Base-by-base conservation (phyloP, 2,329 filamentous ascomycete genomes). In the Colletotrichum horii region DNA sequence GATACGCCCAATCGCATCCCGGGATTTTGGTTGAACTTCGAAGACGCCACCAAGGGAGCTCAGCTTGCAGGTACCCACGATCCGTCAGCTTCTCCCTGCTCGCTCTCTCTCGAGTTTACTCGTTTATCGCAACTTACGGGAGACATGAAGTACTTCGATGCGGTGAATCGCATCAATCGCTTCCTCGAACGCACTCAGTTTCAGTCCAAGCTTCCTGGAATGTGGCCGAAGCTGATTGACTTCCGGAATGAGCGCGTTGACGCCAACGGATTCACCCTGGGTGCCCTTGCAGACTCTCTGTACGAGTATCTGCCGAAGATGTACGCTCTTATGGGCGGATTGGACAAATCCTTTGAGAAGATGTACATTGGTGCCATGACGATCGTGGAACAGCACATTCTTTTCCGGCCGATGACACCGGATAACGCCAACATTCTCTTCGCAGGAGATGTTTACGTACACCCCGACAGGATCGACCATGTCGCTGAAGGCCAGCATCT, bases 91-190 rank as follows among this genome's bases (percentile, higher is more conserved):
- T 85, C 86, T 6, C 85, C 87, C 2, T 94, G 93, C 9, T 94
- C 93, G 4, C 85, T 96, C 56, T 93, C 91, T 2, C 83, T 96
- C 73, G 94, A 96, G 80, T 92, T 96, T 81, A 94, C 93, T 12
- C 89, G 93, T 15, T 85, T 96, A 60, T 93, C 93, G 4, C 94
- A 96, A 81, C 84, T 96, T 74, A 96, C 94, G 0, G 92, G 91
- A 43, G 89, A 95, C 74, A 84, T 89, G 28, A 95, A 94, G 79
- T 96, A 95, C 83, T 95, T 93, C 80, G 93, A 94, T 81, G 94
- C 93, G 4, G 88, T 94, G 71, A 89, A 92, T 43, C 88, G 91
- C 14, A 90, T 96, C 72, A 95, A 92, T 77, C 88, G 94, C 72
- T 87, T 92, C 16, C 89, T 96, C 76, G 89, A 93, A 72, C 84